Percentiles rank a stretch among this genome's conserved stretches.
Evolutionary conservation across 2,329 filamentous ascomycete genomes (phyloP).

Genomic region (Plenodomus tracheiphilus): DNA sequence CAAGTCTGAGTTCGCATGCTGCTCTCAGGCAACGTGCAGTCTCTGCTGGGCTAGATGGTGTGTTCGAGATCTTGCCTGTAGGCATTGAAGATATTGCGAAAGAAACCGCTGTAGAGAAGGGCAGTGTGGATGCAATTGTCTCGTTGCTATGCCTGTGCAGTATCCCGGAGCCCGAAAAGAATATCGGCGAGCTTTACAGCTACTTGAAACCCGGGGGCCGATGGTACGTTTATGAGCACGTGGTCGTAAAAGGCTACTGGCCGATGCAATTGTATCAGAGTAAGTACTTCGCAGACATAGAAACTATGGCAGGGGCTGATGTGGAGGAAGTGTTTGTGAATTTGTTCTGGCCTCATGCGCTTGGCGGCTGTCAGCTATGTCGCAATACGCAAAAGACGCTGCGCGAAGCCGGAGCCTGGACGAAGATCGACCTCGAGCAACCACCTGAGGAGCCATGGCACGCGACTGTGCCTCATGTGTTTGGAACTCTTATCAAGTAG

Average conservation of each 20-base stretch:
- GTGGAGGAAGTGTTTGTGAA: slow-evolving; percentile 13
- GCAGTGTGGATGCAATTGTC: slow-evolving; percentile 20
- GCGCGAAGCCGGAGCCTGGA: slow-evolving; percentile 16
- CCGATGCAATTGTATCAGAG: slow-evolving; percentile 21
- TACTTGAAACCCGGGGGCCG: slow-evolving; percentile 19
- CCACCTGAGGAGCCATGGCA: slow-evolving; percentile 18
- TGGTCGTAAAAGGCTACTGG: slow-evolving; percentile 7
- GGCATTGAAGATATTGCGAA: slow-evolving; percentile 16
- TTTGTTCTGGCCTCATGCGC: slow-evolving; percentile 17
- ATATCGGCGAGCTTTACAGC: slow-evolving; percentile 15
- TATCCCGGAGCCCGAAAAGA: slow-evolving; percentile 21
- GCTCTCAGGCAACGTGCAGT: slow-evolving; percentile 7
- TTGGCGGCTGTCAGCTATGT: slow-evolving; percentile 21
- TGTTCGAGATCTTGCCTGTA: slow-evolving; percentile 17
- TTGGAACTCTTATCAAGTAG: slow-evolving; percentile 19
- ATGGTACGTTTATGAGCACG: slow-evolving; percentile 25
- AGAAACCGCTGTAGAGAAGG: slow-evolving; percentile 9
- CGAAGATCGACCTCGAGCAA: slow-evolving; percentile 15
- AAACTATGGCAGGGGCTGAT: background rate
- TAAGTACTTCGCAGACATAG: slow-evolving; percentile 2
- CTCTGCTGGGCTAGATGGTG: slow-evolving; percentile 9
- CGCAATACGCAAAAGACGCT: slow-evolving; percentile 15
- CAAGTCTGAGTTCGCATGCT: slow-evolving; percentile 10
- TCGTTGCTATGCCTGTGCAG: slow-evolving; percentile 20
- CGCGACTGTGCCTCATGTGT: slow-evolving; percentile 14